Percentiles rank a stretch among this genome's conserved stretches.
Evolutionary conservation across 2,329 filamentous ascomycete genomes (phyloP).

Genomic region (Neofusicoccum sp.): DNA sequence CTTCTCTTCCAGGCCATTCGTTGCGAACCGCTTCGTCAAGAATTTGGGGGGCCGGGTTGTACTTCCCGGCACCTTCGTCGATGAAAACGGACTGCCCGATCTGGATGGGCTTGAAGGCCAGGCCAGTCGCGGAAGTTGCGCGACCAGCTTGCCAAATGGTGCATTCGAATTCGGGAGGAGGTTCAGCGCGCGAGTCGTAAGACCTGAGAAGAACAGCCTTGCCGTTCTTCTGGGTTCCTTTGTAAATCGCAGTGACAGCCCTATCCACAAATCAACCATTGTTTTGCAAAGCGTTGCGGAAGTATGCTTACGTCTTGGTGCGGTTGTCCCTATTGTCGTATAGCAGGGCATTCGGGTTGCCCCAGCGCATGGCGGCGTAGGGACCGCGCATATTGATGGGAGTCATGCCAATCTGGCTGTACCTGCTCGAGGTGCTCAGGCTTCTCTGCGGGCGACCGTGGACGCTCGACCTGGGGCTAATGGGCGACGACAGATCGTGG

Average conservation of each 20-base stretch:
- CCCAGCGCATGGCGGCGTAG: conserved; percentile 60
- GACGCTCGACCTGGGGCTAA: conserved; percentile 32
- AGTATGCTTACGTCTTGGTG: conserved; percentile 78
- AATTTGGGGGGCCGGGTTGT: conserved; percentile 83
- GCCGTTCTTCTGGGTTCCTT: conserved; percentile 71
- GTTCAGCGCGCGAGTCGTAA: conserved; percentile 92
- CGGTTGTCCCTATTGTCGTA: conserved; percentile 85
- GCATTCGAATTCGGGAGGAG: conserved; percentile 87
- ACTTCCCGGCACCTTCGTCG: conserved; percentile 88
- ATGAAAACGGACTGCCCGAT: conserved; percentile 93
- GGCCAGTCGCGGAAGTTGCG: conserved; percentile 86
- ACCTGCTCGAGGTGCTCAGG: conserved; percentile 76
- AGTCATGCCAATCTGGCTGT: conserved; percentile 76
- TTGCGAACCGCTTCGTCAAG: conserved; percentile 90
- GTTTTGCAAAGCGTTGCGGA: not conserved
- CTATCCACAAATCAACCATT: conserved; percentile 50
- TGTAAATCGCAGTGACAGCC: conserved; percentile 87
- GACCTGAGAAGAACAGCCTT: conserved; percentile 79
- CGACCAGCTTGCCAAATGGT: conserved; percentile 97
- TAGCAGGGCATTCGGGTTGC: conserved; percentile 82
- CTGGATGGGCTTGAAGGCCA: conserved; percentile 94
- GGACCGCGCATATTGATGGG: conserved; percentile 52
- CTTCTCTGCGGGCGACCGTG: conserved; percentile 56
- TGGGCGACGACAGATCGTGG: conserved; percentile 45
- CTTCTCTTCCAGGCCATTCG: conserved; percentile 91